phyloP scores from a whole-genome alignment of 2,329 filamentous ascomycete genomes.

The Trichoderma sp. region DNA sequence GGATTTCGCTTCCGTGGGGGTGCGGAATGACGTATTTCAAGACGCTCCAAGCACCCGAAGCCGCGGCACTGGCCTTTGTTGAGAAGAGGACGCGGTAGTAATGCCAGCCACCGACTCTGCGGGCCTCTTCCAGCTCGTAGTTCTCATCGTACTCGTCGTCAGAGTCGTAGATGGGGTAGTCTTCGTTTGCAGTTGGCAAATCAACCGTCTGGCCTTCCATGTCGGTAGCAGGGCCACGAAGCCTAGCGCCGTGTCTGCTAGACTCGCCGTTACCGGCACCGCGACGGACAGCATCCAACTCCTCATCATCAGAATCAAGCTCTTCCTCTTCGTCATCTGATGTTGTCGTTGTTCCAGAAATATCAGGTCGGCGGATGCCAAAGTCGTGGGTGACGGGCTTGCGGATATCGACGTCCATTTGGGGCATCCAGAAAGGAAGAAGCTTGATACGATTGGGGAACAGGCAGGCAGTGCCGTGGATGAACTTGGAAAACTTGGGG shows the following conservation, averaged over 20 bases:
- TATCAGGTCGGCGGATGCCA: slow-evolving; percentile 77
- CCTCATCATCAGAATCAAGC: slow-evolving; percentile 64
- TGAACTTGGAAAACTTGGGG: slow-evolving; percentile 98
- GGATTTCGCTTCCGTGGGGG: slow-evolving; percentile 55
- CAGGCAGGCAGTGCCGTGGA: slow-evolving; percentile 85
- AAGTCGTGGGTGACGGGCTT: slow-evolving; percentile 88
- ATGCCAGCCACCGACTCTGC: slow-evolving; percentile 69
- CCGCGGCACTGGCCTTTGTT: slow-evolving; percentile 43
- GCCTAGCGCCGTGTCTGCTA: slow-evolving; percentile 36
- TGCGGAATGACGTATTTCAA: slow-evolving; percentile 53
- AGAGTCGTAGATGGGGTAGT: slow-evolving; percentile 88
- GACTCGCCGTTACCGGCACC: slow-evolving; percentile 35
- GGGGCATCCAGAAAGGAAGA: slow-evolving; percentile 94
- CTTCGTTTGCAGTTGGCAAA: slow-evolving; percentile 57
- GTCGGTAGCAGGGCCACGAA: slow-evolving; percentile 54
- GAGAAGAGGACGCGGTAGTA: slow-evolving; percentile 63
- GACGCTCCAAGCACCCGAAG: slow-evolving; percentile 41
- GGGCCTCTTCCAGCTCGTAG: slow-evolving; percentile 74
- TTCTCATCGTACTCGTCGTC: slow-evolving; percentile 71
- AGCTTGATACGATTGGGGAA: slow-evolving; percentile 86
- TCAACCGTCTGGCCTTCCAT: slow-evolving; percentile 79
- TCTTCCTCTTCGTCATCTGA: slow-evolving; percentile 76
- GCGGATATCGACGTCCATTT: slow-evolving; percentile 97
- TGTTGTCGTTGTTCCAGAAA: slow-evolving; percentile 73
- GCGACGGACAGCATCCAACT: slow-evolving; percentile 26